phyloP scores from a whole-genome alignment of 768 basidiomycete species.

The Russula ochroleuca region DNA sequence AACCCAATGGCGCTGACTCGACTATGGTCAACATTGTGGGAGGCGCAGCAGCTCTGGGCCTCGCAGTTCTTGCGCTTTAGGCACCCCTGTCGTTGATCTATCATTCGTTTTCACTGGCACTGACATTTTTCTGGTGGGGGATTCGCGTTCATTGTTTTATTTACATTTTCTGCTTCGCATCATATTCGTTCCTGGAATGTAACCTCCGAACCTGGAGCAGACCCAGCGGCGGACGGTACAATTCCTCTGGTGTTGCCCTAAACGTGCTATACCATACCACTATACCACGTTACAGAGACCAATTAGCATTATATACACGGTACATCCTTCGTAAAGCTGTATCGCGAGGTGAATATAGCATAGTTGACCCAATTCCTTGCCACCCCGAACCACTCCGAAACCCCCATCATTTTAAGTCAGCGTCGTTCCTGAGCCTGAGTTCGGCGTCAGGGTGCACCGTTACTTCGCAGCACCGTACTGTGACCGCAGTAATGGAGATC shows the following conservation, averaged over 20 bases:
- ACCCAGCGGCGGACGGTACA: background rate
- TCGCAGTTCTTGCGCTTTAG: slow-evolving; percentile 23
- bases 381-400: background rate
- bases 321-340: background rate
- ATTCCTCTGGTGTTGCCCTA: background rate
- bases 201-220: background rate
- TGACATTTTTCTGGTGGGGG: background rate
- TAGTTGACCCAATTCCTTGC: background rate
- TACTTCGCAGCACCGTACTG: too few species aligned
- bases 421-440: background rate
- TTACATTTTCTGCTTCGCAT: background rate
- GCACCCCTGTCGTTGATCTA: background rate
- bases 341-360: background rate
- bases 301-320: slow-evolving; percentile 15
- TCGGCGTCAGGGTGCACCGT: background rate
- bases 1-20: slow-evolving; percentile 5
- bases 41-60: slow-evolving; percentile 21
- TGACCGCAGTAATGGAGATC: background rate
- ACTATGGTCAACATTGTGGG: slow-evolving; percentile 17
- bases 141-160: background rate
- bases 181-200: background rate
- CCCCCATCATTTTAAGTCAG: background rate
- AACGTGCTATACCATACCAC: too few species aligned
- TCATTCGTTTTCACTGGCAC: background rate
- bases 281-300: background rate